A percentile compares a stretch with the other conserved stretches of the same genome.
These are phyloP conservation scores for Suillus weaverae DNA, from an alignment of 768 basidiomycete genomes.

Conservation along the genomic window DNA sequence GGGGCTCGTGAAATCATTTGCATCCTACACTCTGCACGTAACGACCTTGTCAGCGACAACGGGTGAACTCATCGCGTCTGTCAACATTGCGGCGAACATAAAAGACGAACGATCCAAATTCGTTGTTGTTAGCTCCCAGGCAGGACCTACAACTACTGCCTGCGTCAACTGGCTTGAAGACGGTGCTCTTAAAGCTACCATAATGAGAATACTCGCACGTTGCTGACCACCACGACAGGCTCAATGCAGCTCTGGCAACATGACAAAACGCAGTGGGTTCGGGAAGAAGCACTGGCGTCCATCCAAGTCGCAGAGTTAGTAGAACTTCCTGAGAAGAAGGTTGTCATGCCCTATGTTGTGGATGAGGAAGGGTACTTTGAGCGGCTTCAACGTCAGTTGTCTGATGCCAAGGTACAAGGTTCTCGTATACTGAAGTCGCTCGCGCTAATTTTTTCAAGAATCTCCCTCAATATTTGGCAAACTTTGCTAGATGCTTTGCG, in stretches of 20 bases:
- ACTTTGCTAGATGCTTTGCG: slow-evolving; percentile 70
- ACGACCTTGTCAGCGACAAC: slow-evolving; percentile 56
- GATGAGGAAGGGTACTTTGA: slow-evolving; percentile 48
- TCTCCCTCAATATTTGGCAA: slow-evolving; percentile 66
- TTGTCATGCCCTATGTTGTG: slow-evolving; percentile 33
- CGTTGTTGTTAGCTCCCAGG: slow-evolving; percentile 31
- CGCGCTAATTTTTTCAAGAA: slow-evolving; percentile 40
- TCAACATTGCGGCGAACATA: slow-evolving; percentile 56
- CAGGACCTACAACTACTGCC: slow-evolving; percentile 11
- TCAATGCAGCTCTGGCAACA: slow-evolving; percentile 74
- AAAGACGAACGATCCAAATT: slow-evolving; percentile 35
- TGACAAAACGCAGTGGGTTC: slow-evolving; percentile 62
- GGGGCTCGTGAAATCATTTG: slow-evolving; percentile 44
- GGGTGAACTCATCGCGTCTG: slow-evolving; percentile 50
- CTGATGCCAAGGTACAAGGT: slow-evolving; percentile 53
- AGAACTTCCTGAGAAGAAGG: slow-evolving; percentile 67
- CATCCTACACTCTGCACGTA: slow-evolving; percentile 66
- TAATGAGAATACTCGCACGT: slow-evolving; percentile 41
- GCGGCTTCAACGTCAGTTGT: slow-evolving; percentile 56
- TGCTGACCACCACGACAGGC: slow-evolving; percentile 74
- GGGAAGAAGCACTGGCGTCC: slow-evolving; percentile 77
- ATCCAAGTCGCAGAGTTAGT: slow-evolving; percentile 68
- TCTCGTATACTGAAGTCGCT: not conserved
- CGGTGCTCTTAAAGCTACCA: slow-evolving; percentile 47
- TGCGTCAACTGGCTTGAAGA: slow-evolving; percentile 47